Evolutionary conservation across 192 early-diverging fungal species (phyloP), one percentile per base, ranked within the genome.

Genomic region (Geranomyces variabilis): DNA sequence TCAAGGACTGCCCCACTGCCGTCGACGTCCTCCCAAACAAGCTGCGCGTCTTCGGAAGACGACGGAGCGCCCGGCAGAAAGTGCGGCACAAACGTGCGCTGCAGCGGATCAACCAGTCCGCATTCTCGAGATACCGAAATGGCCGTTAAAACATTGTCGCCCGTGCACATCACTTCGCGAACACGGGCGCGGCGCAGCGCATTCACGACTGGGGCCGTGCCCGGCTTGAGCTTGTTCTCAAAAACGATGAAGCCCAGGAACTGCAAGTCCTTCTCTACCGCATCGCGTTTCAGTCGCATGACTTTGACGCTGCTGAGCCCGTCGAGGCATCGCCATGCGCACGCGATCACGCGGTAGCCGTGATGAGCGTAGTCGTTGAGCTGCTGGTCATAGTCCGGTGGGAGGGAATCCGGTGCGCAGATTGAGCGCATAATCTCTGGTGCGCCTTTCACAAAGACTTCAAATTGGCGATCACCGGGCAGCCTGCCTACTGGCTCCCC

Each of bases 191-290:
- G 84, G 28, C 87, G 79, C 22, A 99, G 83, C 31, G 87, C 88
- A 33, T 89, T 82, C 9, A 99, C 83, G 2, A 95, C 91, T 2
- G 86, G 79, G 15, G 88, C 79, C 0, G 96, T 95, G 4, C 89
- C 90, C 3, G 92, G 88, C 71, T 99, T 99, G 28, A 98, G 79
- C 83, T 96, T 98, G 87, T 99, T 99, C 74, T 99, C 98, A 87
- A 99, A 99, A 26, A 99, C 86, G 48, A 99, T 87, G 62, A 99
- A 94, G 0, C 96, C 98, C 61, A 99, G 77, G 77, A 98, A 99
- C 3, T 88, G 79, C 56, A 99, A 70, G 31, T 91, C 87, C 0
- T 79, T 76, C 77, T 99, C 98, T 15, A 98, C 88, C 17, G 91
- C 87, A n/a, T 91, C 88, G 55, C 98, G 91, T 71, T 90, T 91